Percentiles rank a stretch among this genome's conserved stretches.
These are phyloP conservation scores for Solanum paucissectum DNA, from an alignment of 257 asterid species.

Conservation along the genomic window DNA sequence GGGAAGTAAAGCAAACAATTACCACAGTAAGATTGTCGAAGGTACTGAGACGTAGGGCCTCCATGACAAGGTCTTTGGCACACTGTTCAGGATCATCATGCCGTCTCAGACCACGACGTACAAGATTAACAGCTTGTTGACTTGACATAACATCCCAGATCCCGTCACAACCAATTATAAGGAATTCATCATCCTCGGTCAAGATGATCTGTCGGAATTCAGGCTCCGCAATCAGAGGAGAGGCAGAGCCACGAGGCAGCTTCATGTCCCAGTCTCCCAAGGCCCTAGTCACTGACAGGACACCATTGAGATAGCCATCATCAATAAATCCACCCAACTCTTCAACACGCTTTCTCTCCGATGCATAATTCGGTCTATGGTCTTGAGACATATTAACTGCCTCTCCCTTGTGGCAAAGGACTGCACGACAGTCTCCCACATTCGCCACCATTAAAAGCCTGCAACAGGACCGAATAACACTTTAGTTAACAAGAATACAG, in stretches of 20 bases:
- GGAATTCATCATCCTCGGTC: conserved; percentile 73
- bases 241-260: conserved; percentile 56
- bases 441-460: conserved; percentile 82
- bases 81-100: conserved; percentile 81
- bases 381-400: conserved; percentile 81
- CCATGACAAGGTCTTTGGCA: conserved; percentile 77
- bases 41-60: conserved; percentile 64
- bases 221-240: conserved; percentile 80
- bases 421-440: conserved; percentile 85
- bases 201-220: conserved; percentile 41
- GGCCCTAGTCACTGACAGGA: conserved; percentile 65
- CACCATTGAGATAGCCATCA: conserved; percentile 70
- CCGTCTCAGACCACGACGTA: conserved; percentile 53
- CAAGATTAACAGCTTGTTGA: conserved; percentile 72
- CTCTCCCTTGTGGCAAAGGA: conserved; percentile 74
- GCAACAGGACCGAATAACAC: conserved; percentile 5
- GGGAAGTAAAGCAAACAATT: conserved; percentile 43
- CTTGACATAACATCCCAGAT: conserved; percentile 81
- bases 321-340: conserved; percentile 69
- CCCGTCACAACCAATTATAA: conserved; percentile 80
- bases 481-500: background rate
- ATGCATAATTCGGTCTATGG: conserved; percentile 46
- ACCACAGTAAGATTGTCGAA: conserved; percentile 70
- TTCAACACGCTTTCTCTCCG: conserved; percentile 62
- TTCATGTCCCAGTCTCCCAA: conserved; percentile 94